Evolutionary conservation across 2,329 filamentous ascomycete species (phyloP), one percentile per base, ranked within the genome.

Genomic region (Colletotrichum viniferum): DNA sequence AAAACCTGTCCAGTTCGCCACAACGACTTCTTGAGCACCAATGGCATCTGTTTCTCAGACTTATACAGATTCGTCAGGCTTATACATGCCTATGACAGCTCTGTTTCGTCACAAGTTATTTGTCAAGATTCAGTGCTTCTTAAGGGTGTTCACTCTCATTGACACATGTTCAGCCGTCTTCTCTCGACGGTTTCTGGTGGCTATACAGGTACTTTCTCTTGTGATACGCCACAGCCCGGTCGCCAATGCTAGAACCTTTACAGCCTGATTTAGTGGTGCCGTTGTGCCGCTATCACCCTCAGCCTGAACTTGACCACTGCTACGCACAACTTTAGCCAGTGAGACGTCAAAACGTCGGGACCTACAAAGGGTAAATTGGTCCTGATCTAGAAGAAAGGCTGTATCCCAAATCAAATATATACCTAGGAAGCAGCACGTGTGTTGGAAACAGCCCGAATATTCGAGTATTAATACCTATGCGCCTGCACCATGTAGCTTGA

Each of bases 351-450:
- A 48, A 48, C 10, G 18, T 7, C 9, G 18, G 5, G 0, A 2
- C 3, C 1, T 36, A 0, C 3, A 36, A 6, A 36, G 34, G 1
- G 1, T 16, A 0, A 3, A 48, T 48, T 48, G 18, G 10, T 4
- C 3, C 43, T 48, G 3, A 13, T 48, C 12, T 7, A 48, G 5
- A 48, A 0, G n/a, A 21, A 48, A n/a, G 10, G 4, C 5, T 21
- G 18, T 21, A 0, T 2, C 10, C 43, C 43, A 48, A 48, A 2
- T 21, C n/a, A 4, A 48, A 48, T 48, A 48, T 13, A 13, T 16
- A 36, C 34, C 34, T 48, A 21, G 5, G n/a, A n/a, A 48, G 38
- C 38, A 48, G 43, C 43, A 21, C 2, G 9, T 3, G 6, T 12
- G 3, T 7, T 21, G n/a, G 5, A 7, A 21, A 48, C 10, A 13